Percentiles rank a stretch among this genome's conserved stretches.
phyloP scores from a whole-genome alignment of 2,329 filamentous ascomycete genomes.

The Exophiala bonariae region DNA sequence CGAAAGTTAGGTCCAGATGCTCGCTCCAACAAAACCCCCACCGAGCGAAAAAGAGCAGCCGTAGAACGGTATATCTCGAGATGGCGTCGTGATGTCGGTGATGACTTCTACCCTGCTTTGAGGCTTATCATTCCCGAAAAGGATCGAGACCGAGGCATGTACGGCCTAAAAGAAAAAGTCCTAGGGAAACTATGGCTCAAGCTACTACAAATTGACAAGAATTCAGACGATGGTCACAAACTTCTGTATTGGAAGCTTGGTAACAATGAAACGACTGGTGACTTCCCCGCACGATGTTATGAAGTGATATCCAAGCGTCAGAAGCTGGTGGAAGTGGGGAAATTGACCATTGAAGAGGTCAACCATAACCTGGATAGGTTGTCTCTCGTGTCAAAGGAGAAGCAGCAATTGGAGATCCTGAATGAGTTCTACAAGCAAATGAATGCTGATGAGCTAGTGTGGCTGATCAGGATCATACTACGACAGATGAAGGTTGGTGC shows the following conservation, averaged over 20 bases:
- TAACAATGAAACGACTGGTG: slow-evolving; percentile 72
- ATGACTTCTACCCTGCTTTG: slow-evolving; percentile 91
- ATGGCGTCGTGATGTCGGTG: slow-evolving; percentile 85
- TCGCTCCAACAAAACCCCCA: slow-evolving; percentile 58
- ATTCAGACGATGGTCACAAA: slow-evolving; percentile 83
- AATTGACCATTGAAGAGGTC: slow-evolving; percentile 85
- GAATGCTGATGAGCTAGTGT: slow-evolving; percentile 91
- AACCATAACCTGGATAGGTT: slow-evolving; percentile 82
- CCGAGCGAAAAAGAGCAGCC: slow-evolving; percentile 76
- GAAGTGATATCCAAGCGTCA: slow-evolving; percentile 83
- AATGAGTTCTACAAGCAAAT: slow-evolving; percentile 83
- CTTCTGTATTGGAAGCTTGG: slow-evolving; percentile 93
- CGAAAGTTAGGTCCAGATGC: slow-evolving; percentile 59
- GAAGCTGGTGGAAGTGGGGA: slow-evolving; percentile 69
- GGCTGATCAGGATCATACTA: slow-evolving; percentile 91
- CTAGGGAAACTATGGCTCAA: slow-evolving; percentile 91
- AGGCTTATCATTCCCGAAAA: slow-evolving; percentile 90
- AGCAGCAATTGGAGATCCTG: slow-evolving; percentile 80
- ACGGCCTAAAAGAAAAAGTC: slow-evolving; percentile 87
- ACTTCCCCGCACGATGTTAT: slow-evolving; percentile 87
- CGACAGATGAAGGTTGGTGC: slow-evolving; percentile 75
- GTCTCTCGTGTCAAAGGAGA: slow-evolving; percentile 72
- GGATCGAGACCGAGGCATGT: slow-evolving; percentile 87
- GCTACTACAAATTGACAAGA: slow-evolving; percentile 85
- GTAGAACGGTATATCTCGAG: slow-evolving; percentile 81